Conservation (phyloP, 2,329 filamentous ascomycete species). For the Hypoxylon sp. region DNA sequence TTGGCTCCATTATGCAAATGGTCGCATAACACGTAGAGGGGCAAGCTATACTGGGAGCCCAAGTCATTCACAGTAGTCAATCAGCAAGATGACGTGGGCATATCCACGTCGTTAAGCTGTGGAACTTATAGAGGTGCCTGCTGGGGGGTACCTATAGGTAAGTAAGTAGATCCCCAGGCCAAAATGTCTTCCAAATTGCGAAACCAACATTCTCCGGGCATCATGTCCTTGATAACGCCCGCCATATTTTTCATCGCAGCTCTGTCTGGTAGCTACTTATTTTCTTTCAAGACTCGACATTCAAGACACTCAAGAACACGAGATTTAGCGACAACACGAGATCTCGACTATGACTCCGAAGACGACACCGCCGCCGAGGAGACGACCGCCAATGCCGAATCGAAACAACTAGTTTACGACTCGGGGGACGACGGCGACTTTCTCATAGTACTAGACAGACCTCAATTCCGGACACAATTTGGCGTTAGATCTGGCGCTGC, state of each 20-base stretch:
- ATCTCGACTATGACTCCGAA: constrained; percentile 30
- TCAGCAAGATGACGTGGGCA: constrained; percentile 40
- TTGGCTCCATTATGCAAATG: constrained; percentile 38
- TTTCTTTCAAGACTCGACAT: constrained; percentile 33
- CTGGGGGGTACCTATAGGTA: constrained; percentile 39
- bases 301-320: constrained; percentile 28
- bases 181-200: constrained; percentile 39
- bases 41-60: constrained; percentile 32
- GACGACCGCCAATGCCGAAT: constrained; percentile 14
- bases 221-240: constrained; percentile 44
- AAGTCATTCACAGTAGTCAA: constrained; percentile 34
- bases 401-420: constrained; percentile 38
- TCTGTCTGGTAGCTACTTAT: constrained; percentile 42
- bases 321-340: constrained; percentile 27
- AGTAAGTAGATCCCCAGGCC: constrained; percentile 30
- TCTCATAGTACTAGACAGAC: constrained; percentile 37
- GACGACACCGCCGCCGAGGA: constrained; percentile 23
- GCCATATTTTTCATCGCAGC: constrained; percentile 42
- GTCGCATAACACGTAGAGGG: constrained; percentile 42
- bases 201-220: constrained; percentile 38
- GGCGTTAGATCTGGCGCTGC: constrained; percentile 40
- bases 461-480: constrained; percentile 39
- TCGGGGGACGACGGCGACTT: constrained; percentile 38
- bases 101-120: constrained; percentile 32
- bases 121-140: constrained; percentile 38